A percentile compares a stretch with the other conserved stretches of the same genome.
Conservation (phyloP, 192 early-diverging fungal species). For the Oehlia diaphana region DNA sequence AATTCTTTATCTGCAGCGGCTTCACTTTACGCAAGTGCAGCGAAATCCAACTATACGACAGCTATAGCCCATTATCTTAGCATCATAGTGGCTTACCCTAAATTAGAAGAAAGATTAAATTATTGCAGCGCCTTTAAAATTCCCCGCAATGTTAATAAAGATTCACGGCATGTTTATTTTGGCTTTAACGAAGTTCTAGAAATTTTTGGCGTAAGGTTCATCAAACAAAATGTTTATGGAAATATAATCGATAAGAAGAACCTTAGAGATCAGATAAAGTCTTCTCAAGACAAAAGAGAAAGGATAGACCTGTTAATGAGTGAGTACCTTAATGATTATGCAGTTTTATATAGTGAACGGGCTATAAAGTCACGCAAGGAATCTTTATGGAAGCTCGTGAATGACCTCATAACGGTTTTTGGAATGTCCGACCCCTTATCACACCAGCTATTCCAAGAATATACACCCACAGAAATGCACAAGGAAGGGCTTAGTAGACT, state of each 20-base stretch:
- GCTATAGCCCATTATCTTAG: no score
- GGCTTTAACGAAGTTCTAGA: background rate
- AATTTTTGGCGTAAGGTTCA: background rate
- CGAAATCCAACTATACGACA: no score
- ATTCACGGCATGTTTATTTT: background rate
- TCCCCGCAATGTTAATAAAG: background rate
- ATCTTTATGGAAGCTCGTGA: background rate
- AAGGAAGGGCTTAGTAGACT: background rate
- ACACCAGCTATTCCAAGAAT: background rate
- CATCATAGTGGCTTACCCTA: background rate
- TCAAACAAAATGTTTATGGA: background rate
- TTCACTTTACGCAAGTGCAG: no score
- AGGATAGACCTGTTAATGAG: background rate
- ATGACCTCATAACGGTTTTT: background rate
- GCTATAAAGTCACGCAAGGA: conserved; percentile 1
- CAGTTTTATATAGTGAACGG: background rate
- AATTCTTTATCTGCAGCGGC: no score
- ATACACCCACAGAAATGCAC: background rate
- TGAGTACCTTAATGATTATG: background rate
- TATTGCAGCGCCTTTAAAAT: background rate
- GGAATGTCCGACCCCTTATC: background rate
- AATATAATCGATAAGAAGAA: background rate
- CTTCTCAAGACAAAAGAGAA: background rate
- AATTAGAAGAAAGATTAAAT: background rate
- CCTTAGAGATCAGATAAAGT: no score